A percentile compares a stretch with the other conserved stretches of the same genome.
These are phyloP conservation scores for Passiflora organensis DNA, from an alignment of 345 rosid genomes.

Conservation along the genomic window DNA sequence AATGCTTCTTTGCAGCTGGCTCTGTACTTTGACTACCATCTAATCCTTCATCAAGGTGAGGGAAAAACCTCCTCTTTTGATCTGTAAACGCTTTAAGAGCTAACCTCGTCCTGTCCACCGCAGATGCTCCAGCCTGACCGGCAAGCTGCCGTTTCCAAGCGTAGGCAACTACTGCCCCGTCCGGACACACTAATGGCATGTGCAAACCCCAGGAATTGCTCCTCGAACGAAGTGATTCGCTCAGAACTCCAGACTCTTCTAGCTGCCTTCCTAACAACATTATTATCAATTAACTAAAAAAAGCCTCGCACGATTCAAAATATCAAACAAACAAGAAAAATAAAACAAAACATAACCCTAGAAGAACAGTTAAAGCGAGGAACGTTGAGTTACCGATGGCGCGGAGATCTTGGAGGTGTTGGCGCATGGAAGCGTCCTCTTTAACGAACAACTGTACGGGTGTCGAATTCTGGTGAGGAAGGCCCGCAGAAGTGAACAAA, in stretches of 20 bases:
- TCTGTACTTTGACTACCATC: slow-evolving; percentile 32
- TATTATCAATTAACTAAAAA: not conserved
- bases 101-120: slow-evolving; percentile 93
- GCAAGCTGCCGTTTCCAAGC: slow-evolving; percentile 99
- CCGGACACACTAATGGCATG: slow-evolving; percentile 94
- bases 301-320: not conserved
- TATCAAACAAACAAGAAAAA: not conserved
- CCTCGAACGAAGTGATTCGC: slow-evolving; percentile 63
- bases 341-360: not conserved
- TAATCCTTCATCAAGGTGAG: slow-evolving; percentile 68
- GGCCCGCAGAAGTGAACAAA: slow-evolving; percentile 46
- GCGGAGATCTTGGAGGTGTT: slow-evolving; percentile 79
- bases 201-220: slow-evolving; percentile 94
- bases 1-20: slow-evolving; percentile 43
- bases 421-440: slow-evolving; percentile 84
- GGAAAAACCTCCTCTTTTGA: slow-evolving; percentile 84
- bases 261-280: slow-evolving; percentile 62
- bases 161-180: slow-evolving; percentile 94
- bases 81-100: slow-evolving; percentile 94
- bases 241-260: slow-evolving; percentile 84
- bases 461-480: slow-evolving; percentile 64
- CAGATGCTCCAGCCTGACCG: slow-evolving; percentile 99
- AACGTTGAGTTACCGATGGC: slow-evolving; percentile 36
- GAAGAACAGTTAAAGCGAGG: not conserved
- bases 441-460: slow-evolving; percentile 51